Percentiles rank a stretch among this genome's conserved stretches.
phyloP scores from a whole-genome alignment of 1,139 yeast species.

The Kodamaea anthophila region DNA sequence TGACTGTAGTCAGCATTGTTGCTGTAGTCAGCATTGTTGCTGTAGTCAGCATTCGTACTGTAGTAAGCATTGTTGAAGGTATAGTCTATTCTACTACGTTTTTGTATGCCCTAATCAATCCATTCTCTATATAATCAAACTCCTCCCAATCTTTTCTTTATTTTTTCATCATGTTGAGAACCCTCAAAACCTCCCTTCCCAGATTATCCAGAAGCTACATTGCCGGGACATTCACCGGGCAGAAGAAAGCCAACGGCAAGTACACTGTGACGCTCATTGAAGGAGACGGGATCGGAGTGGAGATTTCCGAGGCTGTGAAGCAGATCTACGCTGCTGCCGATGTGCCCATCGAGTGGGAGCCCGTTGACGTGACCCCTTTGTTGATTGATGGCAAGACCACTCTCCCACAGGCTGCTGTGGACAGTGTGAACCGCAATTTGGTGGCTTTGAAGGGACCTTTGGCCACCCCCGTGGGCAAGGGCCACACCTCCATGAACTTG shows the following conservation, averaged over 20 bases:
- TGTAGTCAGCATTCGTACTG: no score
- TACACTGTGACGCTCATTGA: conserved; percentile 93
- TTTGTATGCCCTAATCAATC: no score
- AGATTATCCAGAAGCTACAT: conserved; percentile 41
- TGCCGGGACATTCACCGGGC: conserved; percentile 47
- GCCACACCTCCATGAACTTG: conserved; percentile 95
- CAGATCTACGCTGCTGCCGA: conserved; percentile 87
- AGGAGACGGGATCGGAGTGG: conserved; percentile 98
- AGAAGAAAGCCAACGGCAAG: conserved; percentile 52
- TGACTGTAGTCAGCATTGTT: no score
- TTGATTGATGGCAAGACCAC: conserved; percentile 91
- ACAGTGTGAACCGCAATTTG: conserved; percentile 84
- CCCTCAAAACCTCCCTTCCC: conserved; percentile 32
- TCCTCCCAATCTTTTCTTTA: no score
- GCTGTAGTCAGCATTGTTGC: no score
- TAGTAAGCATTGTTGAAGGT: no score
- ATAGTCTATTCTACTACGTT: no score
- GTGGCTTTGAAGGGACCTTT: conserved; percentile 97
- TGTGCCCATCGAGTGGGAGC: conserved; percentile 96
- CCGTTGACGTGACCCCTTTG: conserved; percentile 92
- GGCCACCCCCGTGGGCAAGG: conserved; percentile 98
- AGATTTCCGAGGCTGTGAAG: conserved; percentile 90
- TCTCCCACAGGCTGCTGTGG: conserved; percentile 87
- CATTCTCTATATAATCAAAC: no score
- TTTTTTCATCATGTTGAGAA: conserved; percentile 43